These are phyloP conservation scores for Stagonosporopsis chrysanthemi DNA, from an alignment of 2,329 filamentous ascomycete species.

Conservation along the genomic window DNA sequence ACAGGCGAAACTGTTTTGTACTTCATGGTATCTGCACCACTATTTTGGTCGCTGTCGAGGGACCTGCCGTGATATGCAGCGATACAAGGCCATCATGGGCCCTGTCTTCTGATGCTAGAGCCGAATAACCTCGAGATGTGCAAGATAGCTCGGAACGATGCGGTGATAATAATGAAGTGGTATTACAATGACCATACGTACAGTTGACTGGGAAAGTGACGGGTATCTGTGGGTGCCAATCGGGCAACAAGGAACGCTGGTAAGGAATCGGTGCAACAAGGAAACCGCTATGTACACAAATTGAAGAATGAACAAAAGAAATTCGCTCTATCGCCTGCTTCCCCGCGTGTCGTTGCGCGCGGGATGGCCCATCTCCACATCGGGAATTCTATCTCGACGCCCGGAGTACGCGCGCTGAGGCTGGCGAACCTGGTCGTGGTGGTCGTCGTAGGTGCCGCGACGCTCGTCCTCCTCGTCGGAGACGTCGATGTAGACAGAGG, in stretches of 20 bases:
- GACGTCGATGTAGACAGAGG: constrained; percentile 57
- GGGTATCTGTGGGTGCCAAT: constrained; percentile 15
- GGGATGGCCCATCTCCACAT: constrained; percentile 44
- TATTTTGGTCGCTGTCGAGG: too few relatives aligned
- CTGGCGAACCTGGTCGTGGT: constrained; percentile 37
- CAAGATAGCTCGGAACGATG: background rate
- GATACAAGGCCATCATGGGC: too few relatives aligned
- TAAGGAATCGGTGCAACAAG: background rate
- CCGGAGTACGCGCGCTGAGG: constrained; percentile 41
- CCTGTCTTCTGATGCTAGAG: too few relatives aligned
- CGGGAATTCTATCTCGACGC: constrained; percentile 33
- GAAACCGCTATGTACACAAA: constrained; percentile 6
- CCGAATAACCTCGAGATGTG: background rate
- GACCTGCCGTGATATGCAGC: too few relatives aligned
- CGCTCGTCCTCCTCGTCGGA: constrained; percentile 49
- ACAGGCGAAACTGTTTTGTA: too few relatives aligned
- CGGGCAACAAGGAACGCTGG: constrained; percentile 7
- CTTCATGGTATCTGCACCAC: too few relatives aligned
- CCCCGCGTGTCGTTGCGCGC: constrained; percentile 34
- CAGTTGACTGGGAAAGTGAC: constrained; percentile 4
- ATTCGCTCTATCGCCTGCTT: constrained; percentile 28
- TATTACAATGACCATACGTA: constrained; percentile 18
- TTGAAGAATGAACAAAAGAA: constrained; percentile 10
- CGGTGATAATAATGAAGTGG: background rate
- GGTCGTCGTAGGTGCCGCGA: constrained; percentile 30